Evolutionary conservation across 2,329 filamentous ascomycete genomes (phyloP), one percentile per base, ranked within the genome.

Genomic region (Hypoxylon sp.): DNA sequence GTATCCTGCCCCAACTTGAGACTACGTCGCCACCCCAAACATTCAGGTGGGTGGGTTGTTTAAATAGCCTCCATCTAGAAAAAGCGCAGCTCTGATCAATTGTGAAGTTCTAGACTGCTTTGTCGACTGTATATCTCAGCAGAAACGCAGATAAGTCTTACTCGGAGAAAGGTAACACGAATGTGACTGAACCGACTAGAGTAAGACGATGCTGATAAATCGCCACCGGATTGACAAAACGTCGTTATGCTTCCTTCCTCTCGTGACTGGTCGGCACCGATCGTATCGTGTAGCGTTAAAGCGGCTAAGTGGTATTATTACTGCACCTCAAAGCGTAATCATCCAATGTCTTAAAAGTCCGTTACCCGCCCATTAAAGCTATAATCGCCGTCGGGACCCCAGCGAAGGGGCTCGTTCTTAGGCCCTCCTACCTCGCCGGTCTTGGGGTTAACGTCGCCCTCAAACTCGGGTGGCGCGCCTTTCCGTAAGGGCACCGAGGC

Each of bases 401-500:
- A 98, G 74, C 94, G 84, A 78, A 98, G 78, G 57, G 96, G 96
- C 81, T 99, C 95, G 78, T 97, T 98, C 89, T 98, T 99, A 5
- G 96, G 96, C 0, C 96, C 96, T 5, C 96, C 96, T 10, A 98
- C 89, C 85, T 99, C 96, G 24, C 96, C 96, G 1, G 96, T 99
- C 84, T 91, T 92, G 2, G 96, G 96, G 80, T 99, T 98, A 61
- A 85, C 86, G 59, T 98, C 94, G 65, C 96, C 96, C 73, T 95
- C 90, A 75, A 99, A 99, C 82, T 98, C 95, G 1, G 96, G 94
- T 75, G 90, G 88, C 47, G 94, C 91, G 37, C 95, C 95, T 59
- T 77, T 78, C 19, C 78, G 74, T 19, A 79, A 71, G n/a, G 95
- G 77, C 1, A 63, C 48, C 1, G 64, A 51, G 3, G 50, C 22